Base-by-base conservation (phyloP, 768 basidiomycete species). In the Pholiota molesta region DNA sequence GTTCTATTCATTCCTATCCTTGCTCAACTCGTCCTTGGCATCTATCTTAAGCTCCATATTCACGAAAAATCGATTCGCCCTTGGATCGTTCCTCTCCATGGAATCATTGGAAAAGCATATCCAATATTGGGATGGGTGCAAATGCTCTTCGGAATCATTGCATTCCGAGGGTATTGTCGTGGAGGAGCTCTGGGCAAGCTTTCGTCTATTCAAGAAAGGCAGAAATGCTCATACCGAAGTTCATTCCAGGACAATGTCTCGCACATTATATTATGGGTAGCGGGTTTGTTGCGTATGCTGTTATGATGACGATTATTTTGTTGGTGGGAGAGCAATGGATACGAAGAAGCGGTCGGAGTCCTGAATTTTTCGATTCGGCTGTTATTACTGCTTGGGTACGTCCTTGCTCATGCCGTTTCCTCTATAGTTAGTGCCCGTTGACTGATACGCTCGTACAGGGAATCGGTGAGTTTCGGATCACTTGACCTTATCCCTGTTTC, bases 41-140 rank as follows among this genome's bases (percentile, higher is more conserved):
- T 94, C 47, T 98, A 97, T 75, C 88, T 98, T 67, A 97, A 97
- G 75, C 77, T 96, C 7, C 96, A 97, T 73, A 88, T 97, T 28
- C 83, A 95, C 63, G 93, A 97, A 74, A 80, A 81, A 62, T 85
- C 87, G 1, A 63, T 89, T 10, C 82, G 95, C 42, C 90, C 90
- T 1, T 90, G 81, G 69, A 87, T 88, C 0, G 91, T 94, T 4
- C 73, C 77, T 3, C 77, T 78, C 0, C 95, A 97, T 66, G 89
- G 92, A 0, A 67, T 92, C n/a, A 75, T 97, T 16, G 95, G 95
- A 14, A 95, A 91, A 72, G 63, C 79, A 10, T 97, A 91, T 72
- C 95, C 95, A 0, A 76, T 97, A 59, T 68, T 97, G 9, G 95
- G 89, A 7, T 97, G 95, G 95, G 80, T 80, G 0, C 95, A 97